These are phyloP conservation scores for Leccinum fibrillosum DNA, from an alignment of 768 basidiomycete genomes.

Conservation along the genomic window DNA sequence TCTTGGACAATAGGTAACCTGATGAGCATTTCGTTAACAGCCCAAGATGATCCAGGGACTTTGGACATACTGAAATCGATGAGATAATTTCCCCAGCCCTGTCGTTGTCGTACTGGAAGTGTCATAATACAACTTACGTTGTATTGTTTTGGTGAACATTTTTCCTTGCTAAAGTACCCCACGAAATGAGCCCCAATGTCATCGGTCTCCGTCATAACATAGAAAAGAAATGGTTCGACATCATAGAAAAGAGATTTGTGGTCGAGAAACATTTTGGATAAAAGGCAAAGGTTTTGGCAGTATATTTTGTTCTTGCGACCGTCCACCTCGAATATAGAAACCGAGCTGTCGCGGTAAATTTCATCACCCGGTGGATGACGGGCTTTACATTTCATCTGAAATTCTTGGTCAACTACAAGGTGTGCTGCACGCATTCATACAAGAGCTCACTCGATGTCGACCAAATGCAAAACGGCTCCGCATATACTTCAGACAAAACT, in stretches of 20 bases:
- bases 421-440: background rate
- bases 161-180: conserved; percentile 99
- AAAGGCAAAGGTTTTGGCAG: conserved; percentile 95
- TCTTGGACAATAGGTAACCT: conserved; percentile 97
- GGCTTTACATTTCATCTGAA: conserved; percentile 89
- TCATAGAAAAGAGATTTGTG: conserved; percentile 99
- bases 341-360: conserved; percentile 84
- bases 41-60: conserved; percentile 5
- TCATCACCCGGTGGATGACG: conserved; percentile 97
- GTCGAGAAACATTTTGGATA: conserved; percentile 99
- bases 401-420: conserved; percentile 11
- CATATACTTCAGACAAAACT: conserved; percentile 98
- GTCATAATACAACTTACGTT: conserved; percentile 99
- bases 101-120: conserved; percentile 87
- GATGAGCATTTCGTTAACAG: conserved; percentile 1
- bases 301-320: conserved; percentile 99
- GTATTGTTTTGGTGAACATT: conserved; percentile 91
- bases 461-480: conserved; percentile 84
- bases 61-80: conserved; percentile 86
- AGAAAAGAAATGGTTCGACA: conserved; percentile 98
- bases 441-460: conserved; percentile 73
- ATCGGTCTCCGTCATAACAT: conserved; percentile 92
- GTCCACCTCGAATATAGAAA: conserved; percentile 97
- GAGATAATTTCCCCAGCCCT: conserved; percentile 95
- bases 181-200: conserved; percentile 91